These are phyloP conservation scores for Phylloporus sp. DNA, from an alignment of 1,284 basidiomycete species.

Conservation along the genomic window DNA sequence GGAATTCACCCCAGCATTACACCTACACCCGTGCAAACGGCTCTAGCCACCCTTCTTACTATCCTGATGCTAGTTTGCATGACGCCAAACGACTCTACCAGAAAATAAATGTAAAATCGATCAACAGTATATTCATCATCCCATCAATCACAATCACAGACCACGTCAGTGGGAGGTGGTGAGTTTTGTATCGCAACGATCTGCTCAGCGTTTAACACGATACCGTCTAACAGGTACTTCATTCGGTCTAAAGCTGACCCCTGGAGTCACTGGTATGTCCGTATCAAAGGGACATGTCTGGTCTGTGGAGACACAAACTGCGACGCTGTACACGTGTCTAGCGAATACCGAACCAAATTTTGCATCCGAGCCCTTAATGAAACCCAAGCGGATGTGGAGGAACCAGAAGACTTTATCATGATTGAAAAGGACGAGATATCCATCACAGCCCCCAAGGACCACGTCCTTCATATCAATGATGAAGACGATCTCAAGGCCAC, in stretches of 20 bases:
- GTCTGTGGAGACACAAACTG: neutral
- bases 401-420: neutral
- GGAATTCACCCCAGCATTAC: constrained; percentile 8
- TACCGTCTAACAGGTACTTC: neutral
- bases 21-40: neutral
- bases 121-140: too few relatives aligned
- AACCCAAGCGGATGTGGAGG: neutral
- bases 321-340: constrained; percentile 1
- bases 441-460: neutral
- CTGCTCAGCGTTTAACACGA: neutral
- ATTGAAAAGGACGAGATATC: constrained; percentile 3
- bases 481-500: neutral
- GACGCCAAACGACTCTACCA: too few relatives aligned
- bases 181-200: neutral
- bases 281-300: neutral
- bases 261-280: constrained; percentile 4
- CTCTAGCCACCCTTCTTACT: too few relatives aligned
- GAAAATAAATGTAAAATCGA: too few relatives aligned
- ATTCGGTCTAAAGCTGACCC: constrained; percentile 1
- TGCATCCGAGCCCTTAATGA: neutral
- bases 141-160: constrained; percentile 7
- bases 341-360: constrained; percentile 1
- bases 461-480: neutral
- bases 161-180: constrained; percentile 15
- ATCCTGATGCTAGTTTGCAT: too few relatives aligned